Conservation (phyloP, 2,329 filamentous ascomycete genomes). For the Trichoderma sp. region DNA sequence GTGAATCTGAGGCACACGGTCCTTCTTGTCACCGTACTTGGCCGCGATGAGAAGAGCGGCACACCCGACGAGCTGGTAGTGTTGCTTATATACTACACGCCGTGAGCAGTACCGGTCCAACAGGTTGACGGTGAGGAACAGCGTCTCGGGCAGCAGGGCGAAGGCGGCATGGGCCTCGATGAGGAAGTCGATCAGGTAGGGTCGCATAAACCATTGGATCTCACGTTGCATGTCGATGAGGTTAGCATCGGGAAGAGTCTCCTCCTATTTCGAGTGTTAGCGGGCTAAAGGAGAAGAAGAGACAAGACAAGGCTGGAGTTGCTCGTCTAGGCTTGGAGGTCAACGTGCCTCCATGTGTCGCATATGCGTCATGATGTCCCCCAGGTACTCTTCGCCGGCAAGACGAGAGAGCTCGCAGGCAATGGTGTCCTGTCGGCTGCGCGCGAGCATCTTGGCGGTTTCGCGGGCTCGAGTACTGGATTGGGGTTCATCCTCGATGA, state of each 20-base stretch:
- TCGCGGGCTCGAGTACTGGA: conserved; percentile 67
- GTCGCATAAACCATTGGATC: conserved; percentile 99
- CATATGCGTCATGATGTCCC: conserved; percentile 94
- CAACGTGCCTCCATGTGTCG: conserved; percentile 78
- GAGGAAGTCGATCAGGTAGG: conserved; percentile 96
- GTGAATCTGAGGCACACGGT: conserved; percentile 93
- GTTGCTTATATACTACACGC: conserved; percentile 96
- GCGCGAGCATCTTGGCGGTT: conserved; percentile 72
- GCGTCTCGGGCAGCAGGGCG: conserved; percentile 85
- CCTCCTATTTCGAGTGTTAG: conserved; percentile 49
- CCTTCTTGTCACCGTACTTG: conserved; percentile 99
- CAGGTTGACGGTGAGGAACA: conserved; percentile 95
- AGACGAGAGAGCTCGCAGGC: conserved; percentile 83
- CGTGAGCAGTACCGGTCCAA: conserved; percentile 97
- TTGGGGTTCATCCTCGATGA: conserved; percentile 53
- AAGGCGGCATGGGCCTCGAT: conserved; percentile 96
- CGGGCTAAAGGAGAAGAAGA: neutral
- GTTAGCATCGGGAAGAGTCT: conserved; percentile 92
- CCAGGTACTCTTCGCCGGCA: conserved; percentile 85
- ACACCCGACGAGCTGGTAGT: conserved; percentile 97
- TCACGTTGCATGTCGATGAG: conserved; percentile 99
- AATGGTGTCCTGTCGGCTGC: conserved; percentile 81
- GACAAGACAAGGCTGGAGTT: neutral
- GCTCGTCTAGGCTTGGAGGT: neutral
- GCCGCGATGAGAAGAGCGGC: conserved; percentile 93